A percentile compares a stretch with the other conserved stretches of the same genome.
phyloP scores from a whole-genome alignment of 2,329 filamentous ascomycete species.

The Talaromyces sp. region DNA sequence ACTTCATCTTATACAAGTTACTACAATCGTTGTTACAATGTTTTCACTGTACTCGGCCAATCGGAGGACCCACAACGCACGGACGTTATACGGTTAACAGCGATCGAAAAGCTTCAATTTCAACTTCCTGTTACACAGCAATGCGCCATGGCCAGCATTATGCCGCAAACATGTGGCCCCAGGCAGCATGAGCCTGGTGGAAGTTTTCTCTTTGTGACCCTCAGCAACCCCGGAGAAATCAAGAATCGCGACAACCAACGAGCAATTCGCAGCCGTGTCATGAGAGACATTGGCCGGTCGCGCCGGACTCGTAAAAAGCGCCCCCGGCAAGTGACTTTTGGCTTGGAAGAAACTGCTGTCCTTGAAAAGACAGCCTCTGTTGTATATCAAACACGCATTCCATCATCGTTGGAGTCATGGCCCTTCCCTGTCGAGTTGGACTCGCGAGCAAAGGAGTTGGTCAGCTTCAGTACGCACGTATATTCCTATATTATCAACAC shows the following conservation, averaged over 20 bases:
- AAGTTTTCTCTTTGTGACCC: slow-evolving; percentile 9
- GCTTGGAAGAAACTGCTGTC: not conserved
- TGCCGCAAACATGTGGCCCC: not conserved
- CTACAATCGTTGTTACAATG: not conserved
- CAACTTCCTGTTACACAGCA: not conserved
- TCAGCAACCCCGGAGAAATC: slow-evolving; percentile 10
- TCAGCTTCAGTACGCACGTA: slow-evolving; percentile 13
- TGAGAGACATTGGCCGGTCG: slow-evolving; percentile 11
- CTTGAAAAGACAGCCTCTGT: not conserved
- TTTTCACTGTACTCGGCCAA: not conserved
- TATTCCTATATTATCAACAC: not conserved
- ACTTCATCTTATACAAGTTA: not conserved
- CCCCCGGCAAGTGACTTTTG: slow-evolving; percentile 9
- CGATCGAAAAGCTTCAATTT: not conserved
- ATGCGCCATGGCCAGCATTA: not conserved
- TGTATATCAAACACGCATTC: not conserved
- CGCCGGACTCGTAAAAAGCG: slow-evolving; percentile 9
- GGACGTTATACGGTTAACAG: not conserved
- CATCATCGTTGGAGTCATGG: slow-evolving; percentile 4
- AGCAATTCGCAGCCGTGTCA: slow-evolving; percentile 13
- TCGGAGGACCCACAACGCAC: not conserved
- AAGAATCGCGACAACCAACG: slow-evolving; percentile 9
- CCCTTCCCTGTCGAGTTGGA: slow-evolving; percentile 11
- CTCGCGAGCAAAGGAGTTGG: slow-evolving; percentile 10
- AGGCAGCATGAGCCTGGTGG: not conserved